Conservation (phyloP, 2,329 filamentous ascomycete species). For the Botryotinia convoluta region DNA sequence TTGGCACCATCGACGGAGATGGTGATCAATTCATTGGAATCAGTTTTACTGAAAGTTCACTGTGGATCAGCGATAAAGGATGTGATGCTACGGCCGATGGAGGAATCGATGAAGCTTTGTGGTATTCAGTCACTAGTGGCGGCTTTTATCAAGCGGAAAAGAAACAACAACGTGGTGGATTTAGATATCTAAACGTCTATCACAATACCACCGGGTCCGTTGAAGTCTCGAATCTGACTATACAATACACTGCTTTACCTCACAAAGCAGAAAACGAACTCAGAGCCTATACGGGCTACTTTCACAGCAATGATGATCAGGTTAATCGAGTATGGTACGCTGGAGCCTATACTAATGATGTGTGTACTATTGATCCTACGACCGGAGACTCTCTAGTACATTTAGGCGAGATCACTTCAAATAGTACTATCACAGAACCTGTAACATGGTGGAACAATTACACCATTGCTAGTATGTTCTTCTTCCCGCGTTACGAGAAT, state of each 20-base stretch:
- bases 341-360: slow-evolving; percentile 43
- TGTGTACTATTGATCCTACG: slow-evolving; percentile 32
- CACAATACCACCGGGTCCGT: slow-evolving; percentile 34
- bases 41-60: slow-evolving; percentile 41
- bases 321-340: slow-evolving; percentile 55
- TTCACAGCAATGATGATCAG: slow-evolving; percentile 47
- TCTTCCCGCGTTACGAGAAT: slow-evolving; percentile 31
- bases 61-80: slow-evolving; percentile 48
- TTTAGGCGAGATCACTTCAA: not conserved
- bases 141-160: slow-evolving; percentile 44
- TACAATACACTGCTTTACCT: slow-evolving; percentile 42
- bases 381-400: slow-evolving; percentile 31
- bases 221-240: slow-evolving; percentile 36
- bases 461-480: slow-evolving; percentile 11
- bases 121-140: slow-evolving; percentile 42
- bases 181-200: slow-evolving; percentile 50
- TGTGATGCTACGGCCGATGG: slow-evolving; percentile 48
- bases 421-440: not conserved
- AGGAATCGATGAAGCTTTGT: slow-evolving; percentile 48
- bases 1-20: slow-evolving; percentile 30
- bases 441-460: slow-evolving; percentile 15
- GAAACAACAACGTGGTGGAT: slow-evolving; percentile 48
- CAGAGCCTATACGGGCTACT: slow-evolving; percentile 51
- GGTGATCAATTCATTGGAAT: slow-evolving; percentile 40
- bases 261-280: slow-evolving; percentile 38